Conservation (phyloP, 2,329 filamentous ascomycete species). For the Alternaria gaisen region DNA sequence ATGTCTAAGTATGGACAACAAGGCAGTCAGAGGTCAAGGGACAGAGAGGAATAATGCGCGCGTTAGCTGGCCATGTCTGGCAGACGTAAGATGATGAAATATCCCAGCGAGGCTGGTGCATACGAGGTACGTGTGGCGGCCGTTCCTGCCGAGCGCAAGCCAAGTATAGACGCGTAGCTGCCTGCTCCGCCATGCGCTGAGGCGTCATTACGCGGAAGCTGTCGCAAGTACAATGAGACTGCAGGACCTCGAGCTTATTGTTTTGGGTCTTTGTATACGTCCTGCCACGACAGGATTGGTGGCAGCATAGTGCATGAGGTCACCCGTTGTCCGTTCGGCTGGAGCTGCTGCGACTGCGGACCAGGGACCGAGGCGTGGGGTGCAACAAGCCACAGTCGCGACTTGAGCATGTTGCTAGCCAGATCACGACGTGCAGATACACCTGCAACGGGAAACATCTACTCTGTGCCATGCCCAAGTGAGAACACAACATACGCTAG, state of each 20-base stretch:
- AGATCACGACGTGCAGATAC: not conserved
- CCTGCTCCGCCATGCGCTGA: conserved; percentile 42
- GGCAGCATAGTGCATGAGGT: conserved; percentile 27
- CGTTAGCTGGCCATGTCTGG: conserved; percentile 20
- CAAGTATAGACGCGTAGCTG: conserved; percentile 30
- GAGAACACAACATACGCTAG: not conserved
- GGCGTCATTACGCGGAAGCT: conserved; percentile 43
- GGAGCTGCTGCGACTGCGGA: conserved; percentile 21
- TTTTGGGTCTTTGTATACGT: conserved; percentile 1
- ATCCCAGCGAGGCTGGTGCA: conserved; percentile 42
- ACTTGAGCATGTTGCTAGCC: not conserved
- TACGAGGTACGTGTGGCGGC: conserved; percentile 38
- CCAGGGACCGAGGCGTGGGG: conserved; percentile 32
- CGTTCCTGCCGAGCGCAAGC: conserved; percentile 34
- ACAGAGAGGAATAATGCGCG: conserved; percentile 14
- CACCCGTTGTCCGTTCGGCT: conserved; percentile 21
- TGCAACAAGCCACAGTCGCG: conserved; percentile 38
- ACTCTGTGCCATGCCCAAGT: not conserved
- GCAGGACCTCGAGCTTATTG: not conserved
- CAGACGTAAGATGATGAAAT: conserved; percentile 30
- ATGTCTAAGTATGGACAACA: not conserved
- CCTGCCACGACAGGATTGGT: conserved; percentile 3
- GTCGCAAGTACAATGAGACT: conserved; percentile 32
- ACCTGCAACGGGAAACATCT: not conserved
- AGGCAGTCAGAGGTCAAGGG: not conserved